Percentiles rank a stretch among this genome's conserved stretches.
Conservation (phyloP, 73 alveolate genomes). For the Paramecium pentaurelia region DNA sequence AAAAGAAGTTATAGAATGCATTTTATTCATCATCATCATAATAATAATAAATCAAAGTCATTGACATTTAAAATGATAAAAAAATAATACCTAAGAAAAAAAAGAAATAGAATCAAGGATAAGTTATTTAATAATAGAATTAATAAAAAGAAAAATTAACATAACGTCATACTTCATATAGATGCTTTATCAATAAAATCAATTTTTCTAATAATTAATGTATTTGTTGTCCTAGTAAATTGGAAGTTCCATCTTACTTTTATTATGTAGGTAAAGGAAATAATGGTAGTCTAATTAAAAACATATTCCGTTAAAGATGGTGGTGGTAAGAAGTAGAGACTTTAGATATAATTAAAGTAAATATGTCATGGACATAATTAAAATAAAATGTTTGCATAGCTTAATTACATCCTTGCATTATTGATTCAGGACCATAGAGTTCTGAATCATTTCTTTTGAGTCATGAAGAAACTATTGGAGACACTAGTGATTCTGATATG, state of each 20-base stretch:
- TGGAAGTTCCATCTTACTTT: slow-evolving; percentile 62
- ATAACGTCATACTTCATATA: slow-evolving; percentile 42
- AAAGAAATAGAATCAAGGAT: neutral
- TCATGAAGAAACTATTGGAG: slow-evolving; percentile 46
- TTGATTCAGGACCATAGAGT: neutral
- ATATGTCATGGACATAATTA: slow-evolving; percentile 53
- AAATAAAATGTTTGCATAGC: slow-evolving; percentile 12
- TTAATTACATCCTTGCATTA: neutral
- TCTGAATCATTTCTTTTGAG: neutral
- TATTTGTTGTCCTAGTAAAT: neutral
- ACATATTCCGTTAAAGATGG: slow-evolving; percentile 71
- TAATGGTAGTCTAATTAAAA: slow-evolving; percentile 69
- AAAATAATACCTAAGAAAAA: neutral
- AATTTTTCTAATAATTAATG: slow-evolving; percentile 39
- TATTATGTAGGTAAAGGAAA: slow-evolving; percentile 87
- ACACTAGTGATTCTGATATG: slow-evolving; percentile 56
- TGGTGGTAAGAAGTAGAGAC: slow-evolving; percentile 86
- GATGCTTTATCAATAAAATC: slow-evolving; percentile 47
- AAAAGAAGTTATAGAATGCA: neutral
- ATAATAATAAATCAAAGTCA: neutral
- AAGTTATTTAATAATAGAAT: neutral
- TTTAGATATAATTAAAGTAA: neutral
- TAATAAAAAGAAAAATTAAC: slow-evolving; percentile 29
- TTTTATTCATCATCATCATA: neutral
- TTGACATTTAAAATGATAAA: neutral